Conservation (phyloP, 441 rosid species). For the Isatis lusitanica region DNA sequence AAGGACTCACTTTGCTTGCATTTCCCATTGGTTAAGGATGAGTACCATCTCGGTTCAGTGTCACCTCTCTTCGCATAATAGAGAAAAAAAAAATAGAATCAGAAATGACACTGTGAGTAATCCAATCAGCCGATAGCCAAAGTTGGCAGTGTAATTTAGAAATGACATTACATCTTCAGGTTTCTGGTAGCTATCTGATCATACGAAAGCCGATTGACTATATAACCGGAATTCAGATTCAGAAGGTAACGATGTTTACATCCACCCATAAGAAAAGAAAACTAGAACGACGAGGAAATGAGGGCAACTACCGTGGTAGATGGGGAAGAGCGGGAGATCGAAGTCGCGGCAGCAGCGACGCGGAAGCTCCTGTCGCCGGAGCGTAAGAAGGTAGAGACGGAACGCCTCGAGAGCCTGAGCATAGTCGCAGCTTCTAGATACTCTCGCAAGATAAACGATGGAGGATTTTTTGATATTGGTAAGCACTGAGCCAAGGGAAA, state of each 20-base stretch:
- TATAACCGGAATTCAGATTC: neutral
- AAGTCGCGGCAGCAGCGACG: slow-evolving; percentile 36
- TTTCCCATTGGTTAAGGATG: slow-evolving; percentile 48
- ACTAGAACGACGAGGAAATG: neutral
- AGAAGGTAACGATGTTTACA: neutral
- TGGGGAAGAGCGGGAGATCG: slow-evolving; percentile 42
- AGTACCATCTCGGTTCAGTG: slow-evolving; percentile 52
- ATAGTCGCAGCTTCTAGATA: slow-evolving; percentile 39
- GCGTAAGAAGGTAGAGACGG: slow-evolving; percentile 59
- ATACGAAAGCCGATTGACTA: neutral
- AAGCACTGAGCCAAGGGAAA: slow-evolving; percentile 6
- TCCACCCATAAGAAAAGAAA: neutral
- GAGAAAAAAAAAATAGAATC: neutral
- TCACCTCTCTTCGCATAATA: slow-evolving; percentile 42
- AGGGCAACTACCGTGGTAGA: slow-evolving; percentile 40
- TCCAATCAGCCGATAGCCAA: neutral
- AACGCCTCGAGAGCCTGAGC: slow-evolving; percentile 70
- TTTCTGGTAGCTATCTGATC: neutral
- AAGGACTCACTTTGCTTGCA: slow-evolving; percentile 27
- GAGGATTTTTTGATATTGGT: neutral
- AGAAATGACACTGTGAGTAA: neutral
- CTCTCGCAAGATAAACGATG: neutral
- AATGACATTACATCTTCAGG: neutral
- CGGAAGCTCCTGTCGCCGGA: slow-evolving; percentile 43
- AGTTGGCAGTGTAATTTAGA: neutral